Evolutionary conservation across 2,329 filamentous ascomycete genomes (phyloP).

Genomic region (Myriosclerotinia duriaeana): DNA sequence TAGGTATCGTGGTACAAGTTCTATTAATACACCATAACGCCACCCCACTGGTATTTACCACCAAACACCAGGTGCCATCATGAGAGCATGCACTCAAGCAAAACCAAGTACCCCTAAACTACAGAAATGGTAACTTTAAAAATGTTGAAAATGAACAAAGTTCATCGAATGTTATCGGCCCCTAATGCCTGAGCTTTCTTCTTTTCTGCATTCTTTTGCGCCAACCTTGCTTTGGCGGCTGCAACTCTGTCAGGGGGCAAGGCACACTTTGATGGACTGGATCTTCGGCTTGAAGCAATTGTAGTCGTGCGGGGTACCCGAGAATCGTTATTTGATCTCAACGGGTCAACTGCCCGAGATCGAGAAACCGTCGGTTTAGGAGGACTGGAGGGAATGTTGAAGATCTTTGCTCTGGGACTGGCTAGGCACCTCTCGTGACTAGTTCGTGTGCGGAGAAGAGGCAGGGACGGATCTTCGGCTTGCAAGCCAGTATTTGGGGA

Average conservation of each 20-base stretch:
- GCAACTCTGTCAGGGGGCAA: constrained; percentile 41
- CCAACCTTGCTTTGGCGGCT: constrained; percentile 40
- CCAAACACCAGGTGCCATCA: constrained; percentile 15
- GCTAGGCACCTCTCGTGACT: constrained; percentile 29
- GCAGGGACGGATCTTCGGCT: constrained; percentile 29
- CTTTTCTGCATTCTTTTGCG: constrained; percentile 39
- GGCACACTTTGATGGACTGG: constrained; percentile 30
- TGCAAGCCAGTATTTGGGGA: constrained; percentile 29
- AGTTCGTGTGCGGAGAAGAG: constrained; percentile 24
- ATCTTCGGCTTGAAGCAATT: constrained; percentile 29
- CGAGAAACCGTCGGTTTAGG: constrained; percentile 33
- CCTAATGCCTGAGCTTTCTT: constrained; percentile 28
- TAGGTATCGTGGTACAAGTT: constrained; percentile 14
- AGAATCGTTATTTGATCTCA: constrained; percentile 29
- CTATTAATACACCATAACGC: constrained; percentile 14
- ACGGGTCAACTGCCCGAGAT: constrained; percentile 27
- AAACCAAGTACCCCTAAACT: background rate
- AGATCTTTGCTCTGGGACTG: constrained; percentile 37
- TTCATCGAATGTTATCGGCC: constrained; percentile 22
- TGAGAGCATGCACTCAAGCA: constrained; percentile 14
- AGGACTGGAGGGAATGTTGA: constrained; percentile 37
- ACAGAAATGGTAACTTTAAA: background rate
- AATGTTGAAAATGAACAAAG: background rate
- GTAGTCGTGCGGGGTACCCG: constrained; percentile 17
- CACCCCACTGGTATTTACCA: constrained; percentile 16